These are phyloP conservation scores for Puccinellia tenuiflora DNA, from an alignment of 176 grass and related monocot genomes.

Conservation along the genomic window DNA sequence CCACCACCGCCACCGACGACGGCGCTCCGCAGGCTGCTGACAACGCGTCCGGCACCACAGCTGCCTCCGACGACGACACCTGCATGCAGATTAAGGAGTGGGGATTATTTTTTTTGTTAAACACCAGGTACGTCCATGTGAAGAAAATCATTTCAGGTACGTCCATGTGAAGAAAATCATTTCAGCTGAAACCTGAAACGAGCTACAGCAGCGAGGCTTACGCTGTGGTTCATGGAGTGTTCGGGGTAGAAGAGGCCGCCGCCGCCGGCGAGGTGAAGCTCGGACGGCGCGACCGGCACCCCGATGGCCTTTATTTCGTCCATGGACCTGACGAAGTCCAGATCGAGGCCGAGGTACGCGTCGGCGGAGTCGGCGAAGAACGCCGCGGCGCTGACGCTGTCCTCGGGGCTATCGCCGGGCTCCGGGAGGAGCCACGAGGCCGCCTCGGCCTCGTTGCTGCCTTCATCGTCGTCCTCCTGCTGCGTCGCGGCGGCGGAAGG, in stretches of 20 bases:
- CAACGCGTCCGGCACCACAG: conserved; percentile 42
- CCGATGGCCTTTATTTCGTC: conserved; percentile 47
- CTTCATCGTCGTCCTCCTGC: conserved; percentile 14
- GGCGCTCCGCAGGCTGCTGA: not conserved
- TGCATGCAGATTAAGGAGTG: conserved; percentile 8
- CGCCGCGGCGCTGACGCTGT: not conserved
- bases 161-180: not conserved
- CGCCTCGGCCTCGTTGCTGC: conserved; percentile 66
- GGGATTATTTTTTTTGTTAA: not conserved
- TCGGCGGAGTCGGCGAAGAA: conserved; percentile 35
- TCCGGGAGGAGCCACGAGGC: conserved; percentile 71
- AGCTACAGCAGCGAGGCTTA: not conserved
- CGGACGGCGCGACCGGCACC: conserved; percentile 24
- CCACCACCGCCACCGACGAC: not conserved
- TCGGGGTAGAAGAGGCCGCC: conserved; percentile 31
- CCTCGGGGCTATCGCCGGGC: conserved; percentile 33
- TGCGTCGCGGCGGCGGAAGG: not conserved
- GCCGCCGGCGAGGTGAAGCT: conserved; percentile 15
- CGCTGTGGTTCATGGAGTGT: conserved; percentile 35
- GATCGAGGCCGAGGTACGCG: conserved; percentile 40
- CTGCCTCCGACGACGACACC: conserved; percentile 44
- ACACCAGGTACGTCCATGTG: not conserved
- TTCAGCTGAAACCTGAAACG: not conserved
- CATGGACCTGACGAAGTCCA: conserved; percentile 35
- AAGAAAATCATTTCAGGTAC: not conserved